These are phyloP conservation scores for Dissophora globulifera DNA, from an alignment of 192 early-diverging fungal genomes.

Conservation along the genomic window DNA sequence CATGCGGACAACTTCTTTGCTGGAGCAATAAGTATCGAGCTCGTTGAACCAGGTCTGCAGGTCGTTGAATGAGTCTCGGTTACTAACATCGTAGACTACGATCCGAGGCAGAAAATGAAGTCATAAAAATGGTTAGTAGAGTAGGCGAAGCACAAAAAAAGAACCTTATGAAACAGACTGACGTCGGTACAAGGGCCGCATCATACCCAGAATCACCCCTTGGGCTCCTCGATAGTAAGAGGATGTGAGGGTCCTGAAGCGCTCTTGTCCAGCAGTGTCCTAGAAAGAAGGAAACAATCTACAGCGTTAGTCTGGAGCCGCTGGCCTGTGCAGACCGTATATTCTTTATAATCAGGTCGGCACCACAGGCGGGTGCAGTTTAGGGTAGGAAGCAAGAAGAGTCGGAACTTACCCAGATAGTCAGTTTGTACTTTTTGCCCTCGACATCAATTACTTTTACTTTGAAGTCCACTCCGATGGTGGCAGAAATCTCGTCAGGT, in stretches of 20 bases:
- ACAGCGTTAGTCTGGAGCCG: too few species aligned
- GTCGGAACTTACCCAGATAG: constrained; percentile 83
- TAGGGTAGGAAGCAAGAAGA: background rate
- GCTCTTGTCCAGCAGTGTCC: constrained; percentile 99
- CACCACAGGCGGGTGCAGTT: too few species aligned
- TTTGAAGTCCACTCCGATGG: constrained; percentile 98
- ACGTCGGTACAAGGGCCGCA: constrained; percentile 1
- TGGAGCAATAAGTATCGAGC: constrained; percentile 91
- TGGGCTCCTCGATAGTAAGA: constrained; percentile 98
- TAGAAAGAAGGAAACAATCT: constrained; percentile 38
- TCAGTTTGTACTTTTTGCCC: constrained; percentile 92
- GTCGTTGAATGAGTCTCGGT: constrained; percentile 92
- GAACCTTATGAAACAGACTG: background rate
- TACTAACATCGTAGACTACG: constrained; percentile 97
- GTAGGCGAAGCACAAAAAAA: background rate
- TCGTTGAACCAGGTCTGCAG: constrained; percentile 96
- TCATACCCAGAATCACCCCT: constrained; percentile 92
- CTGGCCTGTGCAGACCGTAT: too few species aligned
- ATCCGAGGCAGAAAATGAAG: constrained; percentile 3
- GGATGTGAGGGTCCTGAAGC: constrained; percentile 96
- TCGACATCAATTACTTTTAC: constrained; percentile 90
- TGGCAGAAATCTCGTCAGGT: constrained; percentile 92
- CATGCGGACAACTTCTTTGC: constrained; percentile 92
- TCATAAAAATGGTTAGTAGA: background rate
- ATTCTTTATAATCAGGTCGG: too few species aligned